Evolutionary conservation across 352 stramenopile species (phyloP).

Genomic region (Phytophthora ramorum): DNA sequence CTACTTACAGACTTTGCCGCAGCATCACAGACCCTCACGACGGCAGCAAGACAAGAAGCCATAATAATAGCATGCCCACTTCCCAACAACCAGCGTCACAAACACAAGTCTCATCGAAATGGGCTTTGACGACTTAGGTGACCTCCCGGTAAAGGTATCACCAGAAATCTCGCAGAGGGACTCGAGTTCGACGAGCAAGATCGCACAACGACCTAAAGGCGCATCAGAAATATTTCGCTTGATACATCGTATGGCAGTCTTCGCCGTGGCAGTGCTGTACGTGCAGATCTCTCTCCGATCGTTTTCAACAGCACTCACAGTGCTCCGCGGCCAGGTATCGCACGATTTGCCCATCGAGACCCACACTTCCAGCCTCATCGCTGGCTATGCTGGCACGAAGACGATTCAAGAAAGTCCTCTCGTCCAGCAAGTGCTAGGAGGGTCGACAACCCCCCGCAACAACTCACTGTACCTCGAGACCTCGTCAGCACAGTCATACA

Average conservation of each 20-base stretch:
- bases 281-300: conserved; percentile 35
- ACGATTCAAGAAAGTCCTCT: conserved; percentile 44
- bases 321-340: conserved; percentile 23
- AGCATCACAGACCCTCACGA: background rate
- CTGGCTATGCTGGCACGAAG: conserved; percentile 28
- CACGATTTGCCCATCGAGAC: conserved; percentile 22
- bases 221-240: conserved; percentile 4
- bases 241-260: conserved; percentile 27
- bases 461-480: conserved; percentile 46
- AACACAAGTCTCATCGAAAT: conserved; percentile 8
- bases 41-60: background rate
- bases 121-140: conserved; percentile 18
- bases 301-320: conserved; percentile 20
- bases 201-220: background rate
- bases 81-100: background rate
- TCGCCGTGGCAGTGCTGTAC: conserved; percentile 28
- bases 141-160: conserved; percentile 1
- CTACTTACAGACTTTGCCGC: background rate
- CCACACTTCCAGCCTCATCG: conserved; percentile 32
- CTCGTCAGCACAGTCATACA: conserved; percentile 13
- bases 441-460: conserved; percentile 17
- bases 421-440: conserved; percentile 31
- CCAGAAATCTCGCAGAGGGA: background rate
- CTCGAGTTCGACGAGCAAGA: background rate
- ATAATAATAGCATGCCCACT: background rate